Conservation (phyloP, 2,329 filamentous ascomycete species). For the Thielaviopsis punctulata region DNA sequence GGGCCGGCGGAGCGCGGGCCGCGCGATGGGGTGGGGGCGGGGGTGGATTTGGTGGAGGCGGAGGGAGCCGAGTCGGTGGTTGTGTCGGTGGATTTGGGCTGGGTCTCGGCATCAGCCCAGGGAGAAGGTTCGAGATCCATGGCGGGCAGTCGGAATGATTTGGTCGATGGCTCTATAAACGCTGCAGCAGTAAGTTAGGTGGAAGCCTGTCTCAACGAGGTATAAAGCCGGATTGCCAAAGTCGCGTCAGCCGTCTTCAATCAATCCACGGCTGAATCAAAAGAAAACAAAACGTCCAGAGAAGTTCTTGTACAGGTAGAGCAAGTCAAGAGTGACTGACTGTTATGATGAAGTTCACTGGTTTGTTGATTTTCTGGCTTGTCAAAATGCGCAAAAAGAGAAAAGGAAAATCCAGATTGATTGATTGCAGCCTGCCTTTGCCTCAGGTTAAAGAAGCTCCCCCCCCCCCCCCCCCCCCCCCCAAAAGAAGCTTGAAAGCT, state of each 20-base stretch:
- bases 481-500: too few relatives aligned
- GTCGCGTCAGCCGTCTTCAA: not conserved
- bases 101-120: constrained; percentile 30
- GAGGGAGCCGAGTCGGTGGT: constrained; percentile 16
- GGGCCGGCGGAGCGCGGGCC: constrained; percentile 19
- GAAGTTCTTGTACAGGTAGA: not conserved
- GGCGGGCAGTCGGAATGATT: constrained; percentile 9
- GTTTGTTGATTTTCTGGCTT: too few relatives aligned
- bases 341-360: too few relatives aligned
- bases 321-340: too few relatives aligned
- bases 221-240: not conserved
- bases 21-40: constrained; percentile 16
- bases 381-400: too few relatives aligned
- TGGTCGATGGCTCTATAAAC: not conserved
- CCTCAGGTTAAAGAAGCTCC: not conserved
- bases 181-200: not conserved
- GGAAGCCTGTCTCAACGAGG: not conserved
- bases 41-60: constrained; percentile 16
- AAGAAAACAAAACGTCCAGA: not conserved
- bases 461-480: too few relatives aligned
- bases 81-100: constrained; percentile 19
- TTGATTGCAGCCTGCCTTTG: not conserved
- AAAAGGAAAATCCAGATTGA: too few relatives aligned
- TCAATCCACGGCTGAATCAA: not conserved
- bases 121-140: constrained; percentile 38